These are phyloP conservation scores for Rhynchospora tenuis DNA, from an alignment of 176 grass and related monocot species.

Conservation along the genomic window DNA sequence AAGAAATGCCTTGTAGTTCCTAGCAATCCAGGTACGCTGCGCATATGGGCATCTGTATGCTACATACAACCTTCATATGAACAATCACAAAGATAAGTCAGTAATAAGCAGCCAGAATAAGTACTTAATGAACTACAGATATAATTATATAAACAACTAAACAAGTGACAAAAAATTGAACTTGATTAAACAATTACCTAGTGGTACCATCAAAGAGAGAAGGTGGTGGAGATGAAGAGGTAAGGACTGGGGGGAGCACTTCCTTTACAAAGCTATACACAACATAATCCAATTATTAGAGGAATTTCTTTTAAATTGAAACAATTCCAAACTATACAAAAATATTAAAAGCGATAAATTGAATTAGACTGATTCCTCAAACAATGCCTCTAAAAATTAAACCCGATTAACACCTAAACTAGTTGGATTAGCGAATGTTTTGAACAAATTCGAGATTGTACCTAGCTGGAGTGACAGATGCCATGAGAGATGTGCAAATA, in stretches of 20 bases:
- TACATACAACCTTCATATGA: slow-evolving; percentile 55
- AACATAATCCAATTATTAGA: background rate
- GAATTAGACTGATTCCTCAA: background rate
- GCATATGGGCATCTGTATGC: slow-evolving; percentile 63
- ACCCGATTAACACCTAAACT: background rate
- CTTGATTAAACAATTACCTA: slow-evolving; percentile 28
- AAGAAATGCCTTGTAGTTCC: slow-evolving; percentile 65
- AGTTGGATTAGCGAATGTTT: background rate
- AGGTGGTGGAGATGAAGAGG: slow-evolving; percentile 44
- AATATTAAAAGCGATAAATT: no score
- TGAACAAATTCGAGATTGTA: background rate
- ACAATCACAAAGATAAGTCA: background rate
- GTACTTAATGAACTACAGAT: background rate
- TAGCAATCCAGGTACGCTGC: slow-evolving; percentile 58
- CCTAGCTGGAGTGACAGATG: slow-evolving; percentile 21
- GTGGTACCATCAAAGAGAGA: slow-evolving; percentile 60
- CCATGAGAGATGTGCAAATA: background rate
- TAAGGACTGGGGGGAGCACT: slow-evolving; percentile 44
- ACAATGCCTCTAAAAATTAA: background rate
- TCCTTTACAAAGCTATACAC: slow-evolving; percentile 23
- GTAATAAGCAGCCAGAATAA: background rate
- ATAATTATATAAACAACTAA: background rate
- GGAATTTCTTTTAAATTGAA: background rate
- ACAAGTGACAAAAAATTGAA: background rate
- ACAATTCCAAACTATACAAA: no score